Evolutionary conservation across 1,284 basidiomycete species (phyloP).

Genomic region (Apiotrichum mycotoxinovorans): DNA sequence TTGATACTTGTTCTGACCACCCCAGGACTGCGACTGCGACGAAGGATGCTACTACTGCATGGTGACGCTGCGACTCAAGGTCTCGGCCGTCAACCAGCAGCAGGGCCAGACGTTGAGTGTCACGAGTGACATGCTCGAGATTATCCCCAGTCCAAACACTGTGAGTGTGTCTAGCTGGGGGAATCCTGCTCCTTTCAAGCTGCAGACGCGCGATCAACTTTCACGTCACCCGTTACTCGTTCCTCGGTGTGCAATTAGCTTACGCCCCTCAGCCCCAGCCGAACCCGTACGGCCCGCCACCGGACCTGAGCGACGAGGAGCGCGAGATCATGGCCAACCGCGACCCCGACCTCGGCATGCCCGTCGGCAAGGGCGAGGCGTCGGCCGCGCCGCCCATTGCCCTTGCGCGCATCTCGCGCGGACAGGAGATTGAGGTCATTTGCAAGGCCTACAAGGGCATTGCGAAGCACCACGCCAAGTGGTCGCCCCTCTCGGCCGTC

Average conservation of each 20-base stretch:
- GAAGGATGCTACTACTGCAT: conserved; percentile 52
- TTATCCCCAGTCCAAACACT: conserved; percentile 36
- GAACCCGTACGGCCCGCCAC: conserved; percentile 39
- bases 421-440: conserved; percentile 80
- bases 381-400: conserved; percentile 67
- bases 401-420: conserved; percentile 87
- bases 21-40: conserved; percentile 49
- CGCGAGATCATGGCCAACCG: conserved; percentile 56
- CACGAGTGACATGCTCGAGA: conserved; percentile 48
- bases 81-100: conserved; percentile 21
- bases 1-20: not conserved
- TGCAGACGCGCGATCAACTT: no score
- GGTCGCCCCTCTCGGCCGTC: conserved; percentile 93
- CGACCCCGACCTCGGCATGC: conserved; percentile 72
- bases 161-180: no score
- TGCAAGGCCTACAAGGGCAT: conserved; percentile 97
- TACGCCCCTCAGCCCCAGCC: conserved; percentile 12
- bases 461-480: conserved; percentile 98
- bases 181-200: no score
- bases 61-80: conserved; percentile 45
- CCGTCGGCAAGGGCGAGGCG: conserved; percentile 76
- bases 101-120: conserved; percentile 40
- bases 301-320: conserved; percentile 41
- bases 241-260: not conserved
- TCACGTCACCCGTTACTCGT: not conserved